These are phyloP conservation scores for Xylaria sp. DNA, from an alignment of 2,329 filamentous ascomycete species.

Conservation along the genomic window DNA sequence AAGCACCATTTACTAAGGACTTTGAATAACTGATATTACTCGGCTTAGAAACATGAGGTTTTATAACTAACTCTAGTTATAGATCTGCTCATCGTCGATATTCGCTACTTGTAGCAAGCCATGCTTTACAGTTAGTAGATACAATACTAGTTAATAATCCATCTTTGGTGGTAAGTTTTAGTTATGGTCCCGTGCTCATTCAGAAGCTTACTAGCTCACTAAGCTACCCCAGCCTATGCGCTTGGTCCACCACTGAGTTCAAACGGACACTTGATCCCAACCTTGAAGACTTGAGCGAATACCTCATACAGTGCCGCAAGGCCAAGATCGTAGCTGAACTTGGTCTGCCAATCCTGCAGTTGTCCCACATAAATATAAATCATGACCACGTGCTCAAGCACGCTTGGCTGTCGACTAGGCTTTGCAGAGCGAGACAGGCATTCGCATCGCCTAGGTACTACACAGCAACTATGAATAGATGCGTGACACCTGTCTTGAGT, in stretches of 20 bases:
- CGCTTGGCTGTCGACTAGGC: not conserved
- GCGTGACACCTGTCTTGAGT: not conserved
- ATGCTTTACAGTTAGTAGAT: not conserved
- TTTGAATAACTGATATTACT: not conserved
- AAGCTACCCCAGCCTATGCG: no score
- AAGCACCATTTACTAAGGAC: not conserved
- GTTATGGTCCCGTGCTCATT: not conserved
- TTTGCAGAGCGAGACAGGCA: not conserved
- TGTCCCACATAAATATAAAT: not conserved
- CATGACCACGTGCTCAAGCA: not conserved
- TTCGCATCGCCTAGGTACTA: not conserved
- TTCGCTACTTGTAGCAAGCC: not conserved
- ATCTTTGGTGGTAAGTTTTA: slow-evolving; percentile 1
- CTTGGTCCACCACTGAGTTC: no score
- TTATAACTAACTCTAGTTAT: not conserved
- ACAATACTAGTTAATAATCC: not conserved
- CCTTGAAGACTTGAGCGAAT: not conserved
- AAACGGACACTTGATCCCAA: not conserved
- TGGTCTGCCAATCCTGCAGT: not conserved
- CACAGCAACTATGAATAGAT: not conserved
- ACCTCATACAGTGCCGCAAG: not conserved
- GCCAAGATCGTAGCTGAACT: not conserved
- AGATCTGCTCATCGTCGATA: not conserved
- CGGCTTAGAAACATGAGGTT: not conserved
- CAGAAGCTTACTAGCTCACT: not conserved